phyloP scores from a whole-genome alignment of 495 filamentous ascomycete species.

The Daldinia childiae region DNA sequence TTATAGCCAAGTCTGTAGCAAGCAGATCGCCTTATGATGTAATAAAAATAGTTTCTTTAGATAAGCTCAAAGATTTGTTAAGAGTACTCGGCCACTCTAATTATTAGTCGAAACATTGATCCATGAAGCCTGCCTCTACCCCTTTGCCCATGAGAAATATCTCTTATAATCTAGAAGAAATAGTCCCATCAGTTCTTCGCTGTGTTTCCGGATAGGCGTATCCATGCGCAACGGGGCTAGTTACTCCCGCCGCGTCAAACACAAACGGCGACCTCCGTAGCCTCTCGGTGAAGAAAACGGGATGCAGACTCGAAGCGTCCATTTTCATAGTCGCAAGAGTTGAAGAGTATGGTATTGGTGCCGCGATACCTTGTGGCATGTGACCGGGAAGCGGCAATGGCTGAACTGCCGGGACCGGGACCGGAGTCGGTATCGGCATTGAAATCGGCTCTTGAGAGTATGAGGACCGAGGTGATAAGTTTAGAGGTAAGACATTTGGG shows the following conservation, averaged over 20 bases:
- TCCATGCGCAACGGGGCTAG: constrained; percentile 62
- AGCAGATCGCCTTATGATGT: background rate
- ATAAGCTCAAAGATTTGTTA: background rate
- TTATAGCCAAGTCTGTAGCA: background rate
- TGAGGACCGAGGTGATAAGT: background rate
- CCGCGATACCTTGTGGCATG: constrained; percentile 7
- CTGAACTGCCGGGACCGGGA: constrained; percentile 9
- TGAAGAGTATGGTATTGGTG: background rate
- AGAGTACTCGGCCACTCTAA: background rate
- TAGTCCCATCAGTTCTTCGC: constrained; percentile 39
- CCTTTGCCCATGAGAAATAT: background rate
- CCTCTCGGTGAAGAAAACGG: constrained; percentile 67
- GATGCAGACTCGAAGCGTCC: constrained; percentile 61
- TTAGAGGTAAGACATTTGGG: constrained; percentile 10
- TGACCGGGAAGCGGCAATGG: constrained; percentile 21
- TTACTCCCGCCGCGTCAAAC: constrained; percentile 35
- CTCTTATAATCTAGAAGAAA: constrained; percentile 54
- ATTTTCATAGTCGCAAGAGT: constrained; percentile 1
- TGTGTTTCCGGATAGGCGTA: constrained; percentile 60
- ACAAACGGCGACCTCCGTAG: constrained; percentile 54
- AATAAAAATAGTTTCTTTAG: background rate
- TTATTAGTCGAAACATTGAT: background rate
- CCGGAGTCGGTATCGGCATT: constrained; percentile 10
- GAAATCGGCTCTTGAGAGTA: constrained; percentile 3
- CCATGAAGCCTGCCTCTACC: background rate